phyloP scores from a whole-genome alignment of 2,329 filamentous ascomycete genomes.

The Monilinia vaccinii-corymbosi region DNA sequence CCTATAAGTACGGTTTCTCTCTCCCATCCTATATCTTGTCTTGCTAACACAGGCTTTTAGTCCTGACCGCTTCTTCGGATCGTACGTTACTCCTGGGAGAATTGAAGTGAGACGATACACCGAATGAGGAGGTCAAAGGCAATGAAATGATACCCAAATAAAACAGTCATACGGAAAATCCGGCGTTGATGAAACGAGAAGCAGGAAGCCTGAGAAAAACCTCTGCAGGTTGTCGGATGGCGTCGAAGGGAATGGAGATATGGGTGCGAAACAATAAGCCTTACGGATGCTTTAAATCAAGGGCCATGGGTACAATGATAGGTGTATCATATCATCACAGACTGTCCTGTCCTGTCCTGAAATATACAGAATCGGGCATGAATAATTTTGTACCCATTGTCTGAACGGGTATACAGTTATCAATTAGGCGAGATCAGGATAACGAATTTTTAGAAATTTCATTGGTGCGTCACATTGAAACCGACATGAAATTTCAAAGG shows the following conservation, averaged over 20 bases:
- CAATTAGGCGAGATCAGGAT: conserved; percentile 3
- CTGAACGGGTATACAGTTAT: no score
- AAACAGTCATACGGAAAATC: not conserved
- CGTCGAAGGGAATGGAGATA: not conserved
- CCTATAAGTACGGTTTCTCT: conserved; percentile 65
- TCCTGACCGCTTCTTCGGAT: conserved; percentile 86
- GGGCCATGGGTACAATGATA: not conserved
- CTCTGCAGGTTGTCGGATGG: not conserved
- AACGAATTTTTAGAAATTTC: not conserved
- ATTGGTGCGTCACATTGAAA: conserved; percentile 8
- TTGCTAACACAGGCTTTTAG: conserved; percentile 36
- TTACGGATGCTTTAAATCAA: not conserved
- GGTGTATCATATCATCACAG: not conserved
- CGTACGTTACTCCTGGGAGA: conserved; percentile 77
- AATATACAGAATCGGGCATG: no score
- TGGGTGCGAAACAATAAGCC: not conserved
- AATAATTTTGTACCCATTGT: no score
- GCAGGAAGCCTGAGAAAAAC: not conserved
- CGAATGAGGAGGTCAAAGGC: not conserved
- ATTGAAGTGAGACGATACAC: conserved; percentile 45
- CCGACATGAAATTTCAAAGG: conserved; percentile 2
- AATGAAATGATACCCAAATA: conserved; percentile 6
- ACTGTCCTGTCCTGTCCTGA: no score
- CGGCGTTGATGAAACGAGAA: not conserved
- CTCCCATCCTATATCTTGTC: not conserved